phyloP scores from a whole-genome alignment of 139 green algal genomes.

The Medakamo hakoo region DNA sequence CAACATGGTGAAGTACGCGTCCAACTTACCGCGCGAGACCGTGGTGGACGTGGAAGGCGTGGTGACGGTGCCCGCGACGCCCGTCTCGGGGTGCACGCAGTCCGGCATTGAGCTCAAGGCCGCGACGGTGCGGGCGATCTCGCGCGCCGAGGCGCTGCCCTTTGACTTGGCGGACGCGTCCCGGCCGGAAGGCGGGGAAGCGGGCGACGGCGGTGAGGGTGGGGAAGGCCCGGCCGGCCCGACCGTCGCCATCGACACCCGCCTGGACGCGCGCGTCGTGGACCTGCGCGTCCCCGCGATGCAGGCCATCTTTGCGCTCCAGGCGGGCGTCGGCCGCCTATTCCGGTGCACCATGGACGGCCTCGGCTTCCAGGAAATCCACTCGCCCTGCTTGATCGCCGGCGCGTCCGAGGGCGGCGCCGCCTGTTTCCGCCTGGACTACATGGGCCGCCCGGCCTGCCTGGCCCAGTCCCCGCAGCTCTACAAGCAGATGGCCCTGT shows the following conservation, averaged over 20 bases:
- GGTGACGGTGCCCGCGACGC: slow-evolving; percentile 28
- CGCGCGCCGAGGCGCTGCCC: slow-evolving; percentile 49
- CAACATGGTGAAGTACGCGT: slow-evolving; percentile 94
- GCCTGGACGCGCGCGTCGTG: slow-evolving; percentile 80
- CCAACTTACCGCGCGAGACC: slow-evolving; percentile 71
- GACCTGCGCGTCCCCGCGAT: slow-evolving; percentile 95
- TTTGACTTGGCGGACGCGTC: slow-evolving; percentile 70
- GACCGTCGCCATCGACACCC: slow-evolving; percentile 70
- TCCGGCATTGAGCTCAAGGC: slow-evolving; percentile 70
- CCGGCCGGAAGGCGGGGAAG: slow-evolving; percentile 20
- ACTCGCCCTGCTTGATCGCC: slow-evolving; percentile 84
- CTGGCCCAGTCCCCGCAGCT: slow-evolving; percentile 90
- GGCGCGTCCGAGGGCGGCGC: slow-evolving; percentile 81
- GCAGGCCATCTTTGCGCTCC: slow-evolving; percentile 92
- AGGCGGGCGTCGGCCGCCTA: slow-evolving; percentile 73
- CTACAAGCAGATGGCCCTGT: slow-evolving; percentile 99
- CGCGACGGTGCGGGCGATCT: slow-evolving; percentile 35
- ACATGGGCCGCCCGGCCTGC: slow-evolving; percentile 84
- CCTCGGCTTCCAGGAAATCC: slow-evolving; percentile 86
- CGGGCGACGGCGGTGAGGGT: slow-evolving; percentile 9
- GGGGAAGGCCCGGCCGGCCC: slow-evolving; percentile 45
- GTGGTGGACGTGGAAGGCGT: slow-evolving; percentile 81
- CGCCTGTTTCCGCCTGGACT: slow-evolving; percentile 84
- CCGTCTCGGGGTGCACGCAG: slow-evolving; percentile 72
- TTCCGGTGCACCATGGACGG: slow-evolving; percentile 64